phyloP scores from a whole-genome alignment of 305 asterid genomes.

The Fraxinus sp. region DNA sequence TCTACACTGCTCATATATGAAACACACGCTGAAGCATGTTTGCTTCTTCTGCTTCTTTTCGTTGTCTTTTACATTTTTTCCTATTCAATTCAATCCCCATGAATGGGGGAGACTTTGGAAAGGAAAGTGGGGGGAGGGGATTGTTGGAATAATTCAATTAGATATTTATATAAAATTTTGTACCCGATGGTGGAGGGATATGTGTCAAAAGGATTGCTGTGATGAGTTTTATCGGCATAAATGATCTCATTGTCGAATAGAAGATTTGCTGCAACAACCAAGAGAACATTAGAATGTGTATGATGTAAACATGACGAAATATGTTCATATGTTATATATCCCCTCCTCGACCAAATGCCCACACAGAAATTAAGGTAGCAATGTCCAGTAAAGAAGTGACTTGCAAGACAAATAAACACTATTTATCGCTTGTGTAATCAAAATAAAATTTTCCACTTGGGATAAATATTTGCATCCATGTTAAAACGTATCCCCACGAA shows the following conservation, averaged over 20 bases:
- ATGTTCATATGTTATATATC: background rate
- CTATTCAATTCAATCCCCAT: background rate
- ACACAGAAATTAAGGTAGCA: background rate
- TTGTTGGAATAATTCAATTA: background rate
- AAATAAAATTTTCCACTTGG: background rate
- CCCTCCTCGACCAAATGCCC: background rate
- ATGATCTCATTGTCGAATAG: slow-evolving; percentile 20
- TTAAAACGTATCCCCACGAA: background rate
- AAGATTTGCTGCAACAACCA: slow-evolving; percentile 36
- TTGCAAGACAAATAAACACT: background rate
- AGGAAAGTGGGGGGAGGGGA: background rate
- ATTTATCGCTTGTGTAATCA: background rate
- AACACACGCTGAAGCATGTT: background rate
- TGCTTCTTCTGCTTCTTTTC: background rate
- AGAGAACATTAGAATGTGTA: background rate
- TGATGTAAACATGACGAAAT: background rate
- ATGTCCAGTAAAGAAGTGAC: background rate
- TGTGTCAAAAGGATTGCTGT: slow-evolving; percentile 19
- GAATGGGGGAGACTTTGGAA: background rate
- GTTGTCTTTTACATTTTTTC: background rate
- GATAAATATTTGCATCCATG: background rate
- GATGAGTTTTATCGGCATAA: slow-evolving; percentile 20
- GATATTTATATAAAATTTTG: background rate
- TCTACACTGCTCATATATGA: background rate
- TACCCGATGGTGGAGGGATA: slow-evolving; percentile 33